phyloP scores from a whole-genome alignment of 2,329 filamentous ascomycete species.

The Xylaria sp. region DNA sequence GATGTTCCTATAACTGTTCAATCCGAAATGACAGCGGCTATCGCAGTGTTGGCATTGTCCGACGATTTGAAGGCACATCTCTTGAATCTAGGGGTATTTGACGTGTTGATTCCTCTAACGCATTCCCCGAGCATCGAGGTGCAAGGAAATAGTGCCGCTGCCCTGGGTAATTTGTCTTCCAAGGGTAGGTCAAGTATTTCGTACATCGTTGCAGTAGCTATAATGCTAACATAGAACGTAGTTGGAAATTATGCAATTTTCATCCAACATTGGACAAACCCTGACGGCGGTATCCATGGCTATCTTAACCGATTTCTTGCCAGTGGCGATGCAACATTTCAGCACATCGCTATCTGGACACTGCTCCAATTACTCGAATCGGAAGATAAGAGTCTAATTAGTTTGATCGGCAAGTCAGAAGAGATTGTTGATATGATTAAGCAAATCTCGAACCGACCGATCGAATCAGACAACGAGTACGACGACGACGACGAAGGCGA shows the following conservation, averaged over 20 bases:
- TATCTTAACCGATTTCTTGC: conserved; percentile 93
- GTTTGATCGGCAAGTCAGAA: conserved; percentile 87
- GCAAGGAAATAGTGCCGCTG: conserved; percentile 96
- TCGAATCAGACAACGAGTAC: conserved; percentile 87
- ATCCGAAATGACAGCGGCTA: conserved; percentile 99
- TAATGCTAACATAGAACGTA: conserved; percentile 53
- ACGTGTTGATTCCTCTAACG: conserved; percentile 94
- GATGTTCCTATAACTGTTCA: conserved; percentile 94
- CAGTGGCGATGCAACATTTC: conserved; percentile 95
- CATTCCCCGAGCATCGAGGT: conserved; percentile 97
- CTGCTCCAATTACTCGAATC: conserved; percentile 95
- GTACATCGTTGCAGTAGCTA: no score
- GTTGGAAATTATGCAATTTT: conserved; percentile 98
- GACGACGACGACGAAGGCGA: conserved; percentile 93
- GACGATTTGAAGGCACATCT: conserved; percentile 95
- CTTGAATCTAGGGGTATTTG: conserved; percentile 91
- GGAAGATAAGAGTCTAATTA: conserved; percentile 89
- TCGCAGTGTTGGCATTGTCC: conserved; percentile 93
- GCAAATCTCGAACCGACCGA: conserved; percentile 86
- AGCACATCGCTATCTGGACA: conserved; percentile 99
- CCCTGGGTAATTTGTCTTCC: conserved; percentile 93
- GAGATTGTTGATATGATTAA: conserved; percentile 94
- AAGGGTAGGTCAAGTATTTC: conserved; percentile 74
- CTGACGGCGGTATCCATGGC: conserved; percentile 93
- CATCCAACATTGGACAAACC: conserved; percentile 91